These are phyloP conservation scores for Ascochyta pisi DNA, from an alignment of 2,329 filamentous ascomycete species.

Conservation along the genomic window DNA sequence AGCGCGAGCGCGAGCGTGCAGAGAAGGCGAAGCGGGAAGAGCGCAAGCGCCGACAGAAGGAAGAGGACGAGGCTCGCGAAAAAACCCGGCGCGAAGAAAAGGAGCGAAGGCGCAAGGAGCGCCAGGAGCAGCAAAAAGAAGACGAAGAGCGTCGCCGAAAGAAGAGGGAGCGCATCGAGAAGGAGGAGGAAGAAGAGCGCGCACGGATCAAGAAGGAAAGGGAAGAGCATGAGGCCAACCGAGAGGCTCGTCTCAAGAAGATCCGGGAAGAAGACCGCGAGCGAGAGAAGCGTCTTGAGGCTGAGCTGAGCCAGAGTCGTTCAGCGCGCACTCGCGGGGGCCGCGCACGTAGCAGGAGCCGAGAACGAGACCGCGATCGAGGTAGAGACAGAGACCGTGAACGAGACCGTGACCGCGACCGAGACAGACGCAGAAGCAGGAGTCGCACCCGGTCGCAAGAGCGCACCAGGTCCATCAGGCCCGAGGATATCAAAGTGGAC, in stretches of 20 bases:
- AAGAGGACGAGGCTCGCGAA: conserved; percentile 53
- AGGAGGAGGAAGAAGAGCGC: conserved; percentile 60
- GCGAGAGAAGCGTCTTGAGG: conserved; percentile 48
- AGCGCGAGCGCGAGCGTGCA: conserved; percentile 63
- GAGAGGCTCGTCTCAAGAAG: conserved; percentile 53
- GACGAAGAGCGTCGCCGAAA: conserved; percentile 42
- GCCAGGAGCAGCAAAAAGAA: conserved; percentile 39
- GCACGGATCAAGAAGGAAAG: conserved; percentile 54
- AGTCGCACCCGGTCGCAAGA: conserved; percentile 33
- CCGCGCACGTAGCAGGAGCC: conserved; percentile 38
- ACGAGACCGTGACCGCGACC: conserved; percentile 33
- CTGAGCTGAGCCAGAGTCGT: conserved; percentile 60
- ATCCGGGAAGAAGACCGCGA: conserved; percentile 45
- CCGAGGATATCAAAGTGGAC: conserved; percentile 48
- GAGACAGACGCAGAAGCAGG: conserved; percentile 31
- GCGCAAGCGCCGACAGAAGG: conserved; percentile 58
- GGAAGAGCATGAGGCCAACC: conserved; percentile 51
- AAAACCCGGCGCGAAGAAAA: conserved; percentile 56
- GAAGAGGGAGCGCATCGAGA: conserved; percentile 39
- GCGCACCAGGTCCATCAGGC: conserved; percentile 30
- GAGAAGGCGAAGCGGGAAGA: conserved; percentile 64
- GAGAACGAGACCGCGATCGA: conserved; percentile 32
- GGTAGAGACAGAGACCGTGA: conserved; percentile 40
- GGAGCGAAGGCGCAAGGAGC: conserved; percentile 49
- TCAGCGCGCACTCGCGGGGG: conserved; percentile 46